phyloP scores from a whole-genome alignment of 768 basidiomycete species.

The Auriscalpium vulgare region DNA sequence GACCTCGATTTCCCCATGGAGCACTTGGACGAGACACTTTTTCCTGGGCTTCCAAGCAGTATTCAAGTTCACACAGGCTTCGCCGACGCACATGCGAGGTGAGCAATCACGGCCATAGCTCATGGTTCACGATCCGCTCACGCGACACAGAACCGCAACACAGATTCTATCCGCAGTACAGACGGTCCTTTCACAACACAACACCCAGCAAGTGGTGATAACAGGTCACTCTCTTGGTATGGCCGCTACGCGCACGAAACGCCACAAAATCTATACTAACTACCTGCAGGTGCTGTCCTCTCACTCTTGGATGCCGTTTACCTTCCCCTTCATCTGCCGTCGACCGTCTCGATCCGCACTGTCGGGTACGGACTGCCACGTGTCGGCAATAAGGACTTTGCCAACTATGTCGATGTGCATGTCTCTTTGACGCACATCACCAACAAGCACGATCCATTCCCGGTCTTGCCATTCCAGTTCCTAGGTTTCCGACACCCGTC shows the following conservation, averaged over 20 bases:
- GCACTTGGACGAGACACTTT: conserved; percentile 36
- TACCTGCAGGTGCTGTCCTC: conserved; percentile 21
- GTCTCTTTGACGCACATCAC: conserved; percentile 11
- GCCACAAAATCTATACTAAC: neutral
- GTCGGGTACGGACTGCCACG: conserved; percentile 45
- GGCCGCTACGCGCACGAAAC: neutral
- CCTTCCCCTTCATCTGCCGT: conserved; percentile 23
- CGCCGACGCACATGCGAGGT: conserved; percentile 36
- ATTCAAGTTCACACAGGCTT: conserved; percentile 50
- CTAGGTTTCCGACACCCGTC: conserved; percentile 13
- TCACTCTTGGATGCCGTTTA: conserved; percentile 25
- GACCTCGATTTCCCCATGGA: conserved; percentile 36
- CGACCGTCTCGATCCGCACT: conserved; percentile 27
- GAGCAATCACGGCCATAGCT: neutral
- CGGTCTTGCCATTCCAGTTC: conserved; percentile 9
- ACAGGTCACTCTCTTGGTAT: conserved; percentile 11
- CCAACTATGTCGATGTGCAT: conserved; percentile 18
- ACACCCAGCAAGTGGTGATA: conserved; percentile 35
- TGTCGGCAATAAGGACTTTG: conserved; percentile 45
- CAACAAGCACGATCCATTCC: conserved; percentile 15
- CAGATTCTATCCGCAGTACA: conserved; percentile 38
- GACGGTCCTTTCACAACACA: conserved; percentile 29
- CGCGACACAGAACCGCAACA: conserved; percentile 27
- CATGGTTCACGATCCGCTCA: neutral
- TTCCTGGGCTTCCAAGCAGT: conserved; percentile 41